These are phyloP conservation scores for Bruguiera sexangula DNA, from an alignment of 345 rosid species.

Conservation along the genomic window DNA sequence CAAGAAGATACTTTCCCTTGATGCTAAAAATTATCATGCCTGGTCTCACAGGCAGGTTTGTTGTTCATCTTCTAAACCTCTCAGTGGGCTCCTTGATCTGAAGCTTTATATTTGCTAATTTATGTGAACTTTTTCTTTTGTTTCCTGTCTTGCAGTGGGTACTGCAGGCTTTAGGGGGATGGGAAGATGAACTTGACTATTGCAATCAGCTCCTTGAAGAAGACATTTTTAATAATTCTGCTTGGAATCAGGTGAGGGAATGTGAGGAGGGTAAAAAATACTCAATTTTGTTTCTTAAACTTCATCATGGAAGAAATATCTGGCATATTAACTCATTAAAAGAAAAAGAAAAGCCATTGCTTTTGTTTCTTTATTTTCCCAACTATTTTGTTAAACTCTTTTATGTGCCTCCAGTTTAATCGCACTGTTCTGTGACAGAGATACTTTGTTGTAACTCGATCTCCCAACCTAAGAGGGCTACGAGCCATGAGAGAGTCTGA, in stretches of 20 bases:
- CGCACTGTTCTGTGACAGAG: conserved; percentile 40
- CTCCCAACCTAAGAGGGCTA: conserved; percentile 68
- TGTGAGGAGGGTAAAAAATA: not conserved
- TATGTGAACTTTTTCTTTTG: not conserved
- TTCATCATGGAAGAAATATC: not conserved
- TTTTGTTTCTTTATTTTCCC: no score
- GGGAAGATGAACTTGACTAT: conserved; percentile 86
- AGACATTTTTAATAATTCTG: conserved; percentile 86
- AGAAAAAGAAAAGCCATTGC: not conserved
- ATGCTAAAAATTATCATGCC: conserved; percentile 88
- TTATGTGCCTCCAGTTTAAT: not conserved
- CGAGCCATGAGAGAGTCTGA: conserved; percentile 70
- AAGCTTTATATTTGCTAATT: not conserved
- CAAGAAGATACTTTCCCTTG: conserved; percentile 50
- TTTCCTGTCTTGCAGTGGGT: conserved; percentile 59
- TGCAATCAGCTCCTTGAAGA: conserved; percentile 67
- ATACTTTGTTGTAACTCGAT: conserved; percentile 62
- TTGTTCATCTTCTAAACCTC: conserved; percentile 1
- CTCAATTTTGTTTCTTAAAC: not conserved
- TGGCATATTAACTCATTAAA: not conserved
- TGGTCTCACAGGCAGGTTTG: conserved; percentile 98
- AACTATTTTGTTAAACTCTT: not conserved
- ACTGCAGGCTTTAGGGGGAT: conserved; percentile 74
- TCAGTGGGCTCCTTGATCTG: not conserved
- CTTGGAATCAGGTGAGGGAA: conserved; percentile 83